Conservation (phyloP, 192 early-diverging fungal genomes). For the Backusella psychrophila region DNA sequence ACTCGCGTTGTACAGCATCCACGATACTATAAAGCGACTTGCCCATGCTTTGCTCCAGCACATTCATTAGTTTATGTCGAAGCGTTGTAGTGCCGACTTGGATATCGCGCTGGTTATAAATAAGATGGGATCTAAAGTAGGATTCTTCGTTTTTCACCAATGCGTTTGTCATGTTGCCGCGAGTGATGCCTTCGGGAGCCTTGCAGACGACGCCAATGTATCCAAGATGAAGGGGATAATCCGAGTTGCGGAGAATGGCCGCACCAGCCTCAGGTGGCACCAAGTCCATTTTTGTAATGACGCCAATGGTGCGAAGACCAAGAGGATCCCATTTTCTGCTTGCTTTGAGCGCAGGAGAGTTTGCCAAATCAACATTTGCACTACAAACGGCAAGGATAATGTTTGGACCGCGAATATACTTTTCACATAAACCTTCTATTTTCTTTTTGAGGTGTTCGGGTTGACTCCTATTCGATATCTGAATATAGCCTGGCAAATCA, state of each 20-base stretch:
- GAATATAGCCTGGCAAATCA: slow-evolving; percentile 86
- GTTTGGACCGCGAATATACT: slow-evolving; percentile 77
- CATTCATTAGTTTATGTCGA: slow-evolving; percentile 83
- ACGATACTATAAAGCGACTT: slow-evolving; percentile 76
- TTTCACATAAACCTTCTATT: slow-evolving; percentile 82
- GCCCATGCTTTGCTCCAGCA: slow-evolving; percentile 92
- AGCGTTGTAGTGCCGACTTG: slow-evolving; percentile 85
- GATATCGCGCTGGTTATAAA: slow-evolving; percentile 63
- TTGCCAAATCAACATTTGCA: slow-evolving; percentile 85
- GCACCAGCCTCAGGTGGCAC: slow-evolving; percentile 79
- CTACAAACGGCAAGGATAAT: slow-evolving; percentile 84
- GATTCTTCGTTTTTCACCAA: slow-evolving; percentile 55
- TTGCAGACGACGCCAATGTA: slow-evolving; percentile 97
- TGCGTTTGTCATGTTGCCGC: slow-evolving; percentile 49
- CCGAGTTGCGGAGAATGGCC: slow-evolving; percentile 80
- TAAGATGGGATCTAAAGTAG: slow-evolving; percentile 51
- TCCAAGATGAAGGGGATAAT: slow-evolving; percentile 92
- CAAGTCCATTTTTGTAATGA: slow-evolving; percentile 87
- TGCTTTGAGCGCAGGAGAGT: slow-evolving; percentile 78
- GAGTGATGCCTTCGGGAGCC: slow-evolving; percentile 34
- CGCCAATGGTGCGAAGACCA: slow-evolving; percentile 79
- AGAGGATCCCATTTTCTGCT: slow-evolving; percentile 78
- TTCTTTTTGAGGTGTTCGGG: slow-evolving; percentile 72
- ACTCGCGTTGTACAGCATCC: slow-evolving; percentile 91
- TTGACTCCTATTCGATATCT: slow-evolving; percentile 81